Conservation (phyloP, 2,329 filamentous ascomycete genomes). For the Pseudogymnoascus sp. region DNA sequence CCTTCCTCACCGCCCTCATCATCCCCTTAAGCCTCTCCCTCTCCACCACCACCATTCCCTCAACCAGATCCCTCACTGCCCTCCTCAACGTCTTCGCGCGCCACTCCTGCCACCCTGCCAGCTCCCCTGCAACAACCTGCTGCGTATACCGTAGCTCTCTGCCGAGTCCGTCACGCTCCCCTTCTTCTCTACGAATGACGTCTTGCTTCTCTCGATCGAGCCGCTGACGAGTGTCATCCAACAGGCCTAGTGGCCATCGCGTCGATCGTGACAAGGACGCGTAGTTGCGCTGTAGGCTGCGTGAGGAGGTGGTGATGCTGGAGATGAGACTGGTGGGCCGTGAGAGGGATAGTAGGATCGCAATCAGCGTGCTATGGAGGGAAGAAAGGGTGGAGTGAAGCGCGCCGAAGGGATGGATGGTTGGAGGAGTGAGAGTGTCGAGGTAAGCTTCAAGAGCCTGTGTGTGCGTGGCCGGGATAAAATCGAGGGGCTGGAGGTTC, state of each 20-base stretch:
- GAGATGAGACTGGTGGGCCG: conserved; percentile 71
- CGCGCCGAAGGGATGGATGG: conserved; percentile 62
- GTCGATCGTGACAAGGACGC: conserved; percentile 66
- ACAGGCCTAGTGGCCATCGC: conserved; percentile 69
- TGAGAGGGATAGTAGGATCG: conserved; percentile 69
- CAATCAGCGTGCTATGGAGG: conserved; percentile 75
- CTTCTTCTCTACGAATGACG: conserved; percentile 60
- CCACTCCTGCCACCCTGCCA: conserved; percentile 90
- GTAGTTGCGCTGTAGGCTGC: conserved; percentile 69
- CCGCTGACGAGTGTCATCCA: conserved; percentile 81
- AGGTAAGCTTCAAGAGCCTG: conserved; percentile 67
- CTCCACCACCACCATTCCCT: conserved; percentile 72
- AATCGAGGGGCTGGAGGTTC: conserved; percentile 48
- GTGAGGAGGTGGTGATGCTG: conserved; percentile 65
- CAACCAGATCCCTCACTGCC: conserved; percentile 69
- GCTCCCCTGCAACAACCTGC: conserved; percentile 81
- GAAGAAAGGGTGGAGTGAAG: conserved; percentile 73
- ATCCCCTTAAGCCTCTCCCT: conserved; percentile 71
- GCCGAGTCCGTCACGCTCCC: conserved; percentile 65
- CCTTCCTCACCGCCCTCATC: conserved; percentile 60
- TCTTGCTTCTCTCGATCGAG: conserved; percentile 78
- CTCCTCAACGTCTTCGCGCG: conserved; percentile 68
- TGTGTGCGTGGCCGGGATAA: conserved; percentile 60
- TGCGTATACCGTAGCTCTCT: conserved; percentile 85
- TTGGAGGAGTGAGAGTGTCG: conserved; percentile 53